Evolutionary conservation across 2,329 filamentous ascomycete genomes (phyloP).

Genomic region (Thyridium curvatum): DNA sequence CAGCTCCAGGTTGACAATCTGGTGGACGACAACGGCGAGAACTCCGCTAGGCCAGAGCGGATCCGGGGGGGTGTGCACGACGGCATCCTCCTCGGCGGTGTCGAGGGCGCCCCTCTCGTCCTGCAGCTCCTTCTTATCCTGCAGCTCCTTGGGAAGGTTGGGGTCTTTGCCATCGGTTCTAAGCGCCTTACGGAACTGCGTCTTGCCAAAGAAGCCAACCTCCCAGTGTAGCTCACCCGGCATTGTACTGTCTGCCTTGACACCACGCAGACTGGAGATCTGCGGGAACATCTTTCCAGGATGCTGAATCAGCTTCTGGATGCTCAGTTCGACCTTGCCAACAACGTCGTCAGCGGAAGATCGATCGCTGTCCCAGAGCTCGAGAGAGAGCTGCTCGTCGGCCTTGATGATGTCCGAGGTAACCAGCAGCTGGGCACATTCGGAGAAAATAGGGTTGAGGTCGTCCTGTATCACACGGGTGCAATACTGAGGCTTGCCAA

Average conservation of each 20-base stretch:
- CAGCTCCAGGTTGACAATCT: constrained; percentile 93
- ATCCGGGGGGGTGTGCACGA: constrained; percentile 85
- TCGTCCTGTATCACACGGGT: constrained; percentile 94
- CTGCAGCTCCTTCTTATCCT: constrained; percentile 70
- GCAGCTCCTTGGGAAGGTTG: constrained; percentile 66
- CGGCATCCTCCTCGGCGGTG: constrained; percentile 71
- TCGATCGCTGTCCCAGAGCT: constrained; percentile 93
- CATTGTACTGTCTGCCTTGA: constrained; percentile 82
- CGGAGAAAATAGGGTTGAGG: constrained; percentile 87
- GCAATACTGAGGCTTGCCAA: constrained; percentile 96
- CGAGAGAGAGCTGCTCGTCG: constrained; percentile 86
- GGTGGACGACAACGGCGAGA: constrained; percentile 79
- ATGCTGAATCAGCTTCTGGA: constrained; percentile 92
- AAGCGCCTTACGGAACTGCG: constrained; percentile 76
- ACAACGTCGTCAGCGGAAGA: constrained; percentile 91
- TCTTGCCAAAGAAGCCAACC: constrained; percentile 90
- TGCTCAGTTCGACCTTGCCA: constrained; percentile 87
- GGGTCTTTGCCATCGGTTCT: constrained; percentile 82
- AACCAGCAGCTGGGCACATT: constrained; percentile 78
- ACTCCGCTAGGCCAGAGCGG: constrained; percentile 94
- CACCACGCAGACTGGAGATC: constrained; percentile 72
- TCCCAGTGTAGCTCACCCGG: constrained; percentile 94
- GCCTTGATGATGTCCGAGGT: constrained; percentile 88
- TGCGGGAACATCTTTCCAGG: constrained; percentile 91
- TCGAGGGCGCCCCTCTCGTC: constrained; percentile 80